phyloP scores from a whole-genome alignment of 495 filamentous ascomycete genomes.

The Neurospora sp. region DNA sequence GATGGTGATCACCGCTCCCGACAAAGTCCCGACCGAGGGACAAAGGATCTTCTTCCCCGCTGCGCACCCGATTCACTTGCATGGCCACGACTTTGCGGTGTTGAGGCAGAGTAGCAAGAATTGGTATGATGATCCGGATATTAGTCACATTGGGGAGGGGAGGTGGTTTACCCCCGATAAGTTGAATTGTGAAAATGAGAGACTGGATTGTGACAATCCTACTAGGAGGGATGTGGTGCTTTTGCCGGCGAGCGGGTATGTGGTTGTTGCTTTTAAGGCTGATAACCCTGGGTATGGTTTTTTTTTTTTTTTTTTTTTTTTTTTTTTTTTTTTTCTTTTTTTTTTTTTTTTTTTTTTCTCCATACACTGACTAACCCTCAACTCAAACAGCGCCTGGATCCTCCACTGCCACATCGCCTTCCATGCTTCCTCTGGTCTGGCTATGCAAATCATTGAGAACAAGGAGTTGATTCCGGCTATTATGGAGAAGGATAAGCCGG shows the following conservation, averaged over 20 bases:
- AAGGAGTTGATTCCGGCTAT: slow-evolving; percentile 19
- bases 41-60: slow-evolving; percentile 2
- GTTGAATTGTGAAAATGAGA: not conserved
- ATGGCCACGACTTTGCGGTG: slow-evolving; percentile 50
- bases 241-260: slow-evolving; percentile 21
- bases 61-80: slow-evolving; percentile 42
- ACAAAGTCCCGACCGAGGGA: not conserved
- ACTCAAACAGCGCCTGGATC: slow-evolving; percentile 23
- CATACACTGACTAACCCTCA: not conserved
- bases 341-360: not conserved
- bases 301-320: not conserved
- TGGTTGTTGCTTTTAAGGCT: slow-evolving; percentile 29
- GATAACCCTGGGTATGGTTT: slow-evolving; percentile 29
- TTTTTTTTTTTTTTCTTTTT: not conserved
- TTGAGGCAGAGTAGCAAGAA: slow-evolving; percentile 20
- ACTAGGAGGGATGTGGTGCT: slow-evolving; percentile 20
- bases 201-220: slow-evolving; percentile 19
- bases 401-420: slow-evolving; percentile 35
- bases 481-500: slow-evolving; percentile 6
- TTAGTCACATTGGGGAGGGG: not conserved
- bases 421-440: slow-evolving; percentile 35
- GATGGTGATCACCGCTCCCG: slow-evolving; percentile 9
- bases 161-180: not conserved
- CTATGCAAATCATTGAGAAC: slow-evolving; percentile 34
- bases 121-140: slow-evolving; percentile 2